Conservation (phyloP, 2,329 filamentous ascomycete species). For the Pseudovirgaria hyperparasitica region DNA sequence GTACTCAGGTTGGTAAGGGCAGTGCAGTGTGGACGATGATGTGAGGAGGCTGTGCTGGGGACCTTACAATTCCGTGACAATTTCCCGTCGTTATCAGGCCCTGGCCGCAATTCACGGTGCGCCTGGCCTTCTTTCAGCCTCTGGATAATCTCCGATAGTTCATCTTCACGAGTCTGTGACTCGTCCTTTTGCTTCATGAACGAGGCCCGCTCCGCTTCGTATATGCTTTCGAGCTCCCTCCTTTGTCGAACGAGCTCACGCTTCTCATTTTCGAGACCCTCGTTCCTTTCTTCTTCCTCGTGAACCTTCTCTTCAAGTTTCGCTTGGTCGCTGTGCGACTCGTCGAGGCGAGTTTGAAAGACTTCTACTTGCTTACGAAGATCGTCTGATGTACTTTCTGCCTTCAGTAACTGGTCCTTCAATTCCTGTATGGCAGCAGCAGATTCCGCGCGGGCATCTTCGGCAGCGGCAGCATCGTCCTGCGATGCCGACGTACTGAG, state of each 20-base stretch:
- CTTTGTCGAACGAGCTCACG: constrained; percentile 71
- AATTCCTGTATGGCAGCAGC: constrained; percentile 70
- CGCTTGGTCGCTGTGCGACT: constrained; percentile 68
- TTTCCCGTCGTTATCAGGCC: constrained; percentile 37
- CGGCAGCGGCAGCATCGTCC: constrained; percentile 26
- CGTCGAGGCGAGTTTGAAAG: constrained; percentile 74
- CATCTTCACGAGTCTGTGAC: constrained; percentile 69
- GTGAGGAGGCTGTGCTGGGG: too few species aligned
- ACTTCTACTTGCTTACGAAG: constrained; percentile 76
- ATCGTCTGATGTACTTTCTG: constrained; percentile 65
- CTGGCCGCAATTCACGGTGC: constrained; percentile 50
- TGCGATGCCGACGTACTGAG: constrained; percentile 20
- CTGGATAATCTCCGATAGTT: constrained; percentile 82
- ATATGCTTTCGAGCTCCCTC: constrained; percentile 83
- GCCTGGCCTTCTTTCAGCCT: constrained; percentile 80
- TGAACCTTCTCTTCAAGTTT: constrained; percentile 81
- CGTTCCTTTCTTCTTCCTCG: constrained; percentile 73
- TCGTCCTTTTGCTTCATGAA: constrained; percentile 90
- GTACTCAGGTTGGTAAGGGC: too few species aligned
- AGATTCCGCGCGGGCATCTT: constrained; percentile 68
- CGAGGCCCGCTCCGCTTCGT: constrained; percentile 77
- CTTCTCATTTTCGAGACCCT: constrained; percentile 71
- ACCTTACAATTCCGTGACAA: constrained; percentile 39
- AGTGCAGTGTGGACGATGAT: neutral
- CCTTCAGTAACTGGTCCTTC: constrained; percentile 67